These are phyloP conservation scores for Vigna nakashimae DNA, from an alignment of 306 rosid genomes.

Conservation along the genomic window DNA sequence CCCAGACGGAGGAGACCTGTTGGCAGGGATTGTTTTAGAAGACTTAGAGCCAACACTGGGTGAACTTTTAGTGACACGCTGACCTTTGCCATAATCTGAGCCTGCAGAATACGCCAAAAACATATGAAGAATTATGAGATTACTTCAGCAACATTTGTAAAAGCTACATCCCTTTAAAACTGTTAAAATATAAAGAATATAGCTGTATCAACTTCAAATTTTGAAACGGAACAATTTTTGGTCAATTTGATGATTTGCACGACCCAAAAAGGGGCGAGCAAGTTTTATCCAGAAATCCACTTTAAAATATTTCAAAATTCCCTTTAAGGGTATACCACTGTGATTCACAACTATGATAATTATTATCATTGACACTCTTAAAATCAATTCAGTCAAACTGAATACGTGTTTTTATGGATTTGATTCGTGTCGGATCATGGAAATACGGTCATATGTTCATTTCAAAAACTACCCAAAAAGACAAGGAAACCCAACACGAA, in stretches of 20 bases:
- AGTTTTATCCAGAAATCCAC: not conserved
- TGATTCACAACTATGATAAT: slow-evolving; percentile 2
- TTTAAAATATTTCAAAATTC: not conserved
- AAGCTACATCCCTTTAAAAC: slow-evolving; percentile 12
- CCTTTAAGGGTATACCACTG: no score
- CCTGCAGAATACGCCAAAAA: slow-evolving; percentile 42
- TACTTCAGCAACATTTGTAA: slow-evolving; percentile 17
- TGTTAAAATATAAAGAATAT: slow-evolving; percentile 8
- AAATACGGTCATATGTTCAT: no score
- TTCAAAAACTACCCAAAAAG: no score
- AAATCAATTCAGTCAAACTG: not conserved
- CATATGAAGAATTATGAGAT: slow-evolving; percentile 33
- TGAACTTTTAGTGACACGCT: slow-evolving; percentile 53
- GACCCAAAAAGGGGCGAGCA: not conserved
- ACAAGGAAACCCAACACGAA: slow-evolving; percentile 8
- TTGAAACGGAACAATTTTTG: slow-evolving; percentile 9
- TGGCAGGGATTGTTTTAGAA: slow-evolving; percentile 63
- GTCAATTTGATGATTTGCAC: not conserved
- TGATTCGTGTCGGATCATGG: no score
- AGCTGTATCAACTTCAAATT: not conserved
- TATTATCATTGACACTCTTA: not conserved
- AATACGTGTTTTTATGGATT: no score
- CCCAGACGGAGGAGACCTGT: slow-evolving; percentile 69
- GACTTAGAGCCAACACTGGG: slow-evolving; percentile 53
- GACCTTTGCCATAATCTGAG: slow-evolving; percentile 60